Conservation (phyloP, 495 filamentous ascomycete species). For the Xylaria curta region DNA sequence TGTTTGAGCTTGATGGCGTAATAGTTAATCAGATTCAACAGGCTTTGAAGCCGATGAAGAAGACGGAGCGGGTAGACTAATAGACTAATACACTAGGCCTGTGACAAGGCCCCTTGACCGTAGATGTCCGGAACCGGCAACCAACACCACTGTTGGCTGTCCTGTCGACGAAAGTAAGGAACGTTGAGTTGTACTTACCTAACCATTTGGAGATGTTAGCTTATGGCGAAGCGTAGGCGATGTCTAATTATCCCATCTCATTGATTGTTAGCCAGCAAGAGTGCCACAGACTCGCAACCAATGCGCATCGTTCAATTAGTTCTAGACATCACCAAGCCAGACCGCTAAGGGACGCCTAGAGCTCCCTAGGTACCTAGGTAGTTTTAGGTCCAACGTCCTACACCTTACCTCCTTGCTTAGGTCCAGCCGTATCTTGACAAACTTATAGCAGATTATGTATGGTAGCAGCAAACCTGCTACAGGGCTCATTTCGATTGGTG, state of each 20-base stretch:
- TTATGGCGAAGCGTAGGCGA: not conserved
- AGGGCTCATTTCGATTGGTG: conserved; percentile 13
- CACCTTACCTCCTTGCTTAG: not conserved
- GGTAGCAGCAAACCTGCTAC: not conserved
- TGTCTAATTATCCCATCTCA: not conserved
- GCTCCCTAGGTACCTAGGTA: not conserved
- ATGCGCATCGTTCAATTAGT: conserved; percentile 7
- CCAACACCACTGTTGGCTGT: conserved; percentile 4
- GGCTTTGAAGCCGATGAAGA: not conserved
- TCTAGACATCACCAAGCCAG: not conserved
- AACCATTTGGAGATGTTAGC: conserved; percentile 4
- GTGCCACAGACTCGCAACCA: conserved; percentile 7
- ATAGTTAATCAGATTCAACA: conserved; percentile 1
- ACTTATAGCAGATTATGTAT: not conserved
- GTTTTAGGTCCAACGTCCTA: not conserved
- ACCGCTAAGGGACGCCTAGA: conserved; percentile 4
- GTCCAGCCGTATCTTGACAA: not conserved
- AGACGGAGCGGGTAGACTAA: conserved; percentile 9
- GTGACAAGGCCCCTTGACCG: conserved; percentile 15
- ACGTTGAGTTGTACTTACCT: not conserved
- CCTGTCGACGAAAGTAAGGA: not conserved
- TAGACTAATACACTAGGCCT: conserved; percentile 14
- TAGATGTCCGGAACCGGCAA: conserved; percentile 16
- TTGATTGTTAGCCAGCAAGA: conserved; percentile 11
- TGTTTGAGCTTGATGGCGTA: not conserved